Base-by-base conservation (phyloP, 345 rosid species). In the Bruguiera gymnorhiza region DNA sequence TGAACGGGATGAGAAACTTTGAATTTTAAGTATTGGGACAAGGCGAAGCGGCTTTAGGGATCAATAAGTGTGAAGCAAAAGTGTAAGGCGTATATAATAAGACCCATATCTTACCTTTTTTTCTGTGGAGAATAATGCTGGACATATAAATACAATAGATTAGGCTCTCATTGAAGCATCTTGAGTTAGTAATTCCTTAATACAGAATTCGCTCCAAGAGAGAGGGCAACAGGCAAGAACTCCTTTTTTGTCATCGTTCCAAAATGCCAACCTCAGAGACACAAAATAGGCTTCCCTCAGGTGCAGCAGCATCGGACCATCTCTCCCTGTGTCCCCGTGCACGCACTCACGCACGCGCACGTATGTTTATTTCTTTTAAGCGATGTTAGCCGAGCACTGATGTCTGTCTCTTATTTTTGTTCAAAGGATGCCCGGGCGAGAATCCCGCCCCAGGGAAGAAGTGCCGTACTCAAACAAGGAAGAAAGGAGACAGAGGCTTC, bases 401-500 rank as follows among this genome's bases (percentile, higher is more conserved):
- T 19, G 63, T 56, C 23, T 63, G 3, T 70, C 20, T 75, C 27
- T 70, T 31, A 11, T 56, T 56, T 6, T 46, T 53, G 20, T 67
- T 63, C 6, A 16, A 11, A 82, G 86, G 88, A 36, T 81, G 76
- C 72, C 86, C 86, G 16, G 57, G 76, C 6, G 82, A 66, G 60
- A 78, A 76, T 59, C 84, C 82, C 29, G 63, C 78, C 6, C 37
- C 77, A 1, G 48, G 57, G 61, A 83, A 73, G 69, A 79, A 80
- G 68, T 58, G 78, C 24, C 73, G 43, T 60, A 54, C 77, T 48
- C 75, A 69, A 1, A 63, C 80, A 5, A 82, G 78, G 83, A 81
- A 77, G 63, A 86, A 78, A 79, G 89, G 87, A 43, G 85, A 86
- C 20, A 80, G 87, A 65, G 82, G 90, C 61, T 88, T 81, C 80